These are phyloP conservation scores for Fusarium pseudoanthophilum DNA, from an alignment of 2,329 filamentous ascomycete species.

Conservation along the genomic window DNA sequence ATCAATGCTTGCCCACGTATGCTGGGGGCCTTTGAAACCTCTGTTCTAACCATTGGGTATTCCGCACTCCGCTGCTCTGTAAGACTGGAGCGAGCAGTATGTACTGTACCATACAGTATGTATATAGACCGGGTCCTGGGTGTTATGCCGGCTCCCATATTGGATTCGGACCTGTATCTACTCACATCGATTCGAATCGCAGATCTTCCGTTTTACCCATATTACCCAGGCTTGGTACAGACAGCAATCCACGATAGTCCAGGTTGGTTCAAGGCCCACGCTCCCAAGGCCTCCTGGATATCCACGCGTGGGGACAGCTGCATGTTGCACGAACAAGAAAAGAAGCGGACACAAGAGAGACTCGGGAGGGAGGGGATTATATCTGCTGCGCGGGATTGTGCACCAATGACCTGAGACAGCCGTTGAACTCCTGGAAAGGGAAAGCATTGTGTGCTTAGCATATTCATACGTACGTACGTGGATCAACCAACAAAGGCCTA, in stretches of 20 bases:
- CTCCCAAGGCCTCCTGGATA: constrained; percentile 21
- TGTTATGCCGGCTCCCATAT: constrained; percentile 18
- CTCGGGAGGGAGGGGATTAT: constrained; percentile 21
- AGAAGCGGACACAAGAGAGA: constrained; percentile 25
- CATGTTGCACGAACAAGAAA: constrained; percentile 37
- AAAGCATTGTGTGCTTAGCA: constrained; percentile 40
- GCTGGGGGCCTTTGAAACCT: constrained; percentile 18
- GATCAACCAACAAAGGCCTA: constrained; percentile 28
- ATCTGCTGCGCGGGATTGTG: constrained; percentile 37
- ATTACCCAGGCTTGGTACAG: constrained; percentile 10
- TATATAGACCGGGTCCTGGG: constrained; percentile 30
- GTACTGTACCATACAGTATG: constrained; percentile 15
- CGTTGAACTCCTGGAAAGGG: constrained; percentile 22
- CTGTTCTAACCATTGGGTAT: constrained; percentile 6
- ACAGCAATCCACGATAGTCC: constrained; percentile 14
- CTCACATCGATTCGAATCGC: constrained; percentile 24
- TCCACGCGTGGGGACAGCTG: constrained; percentile 38
- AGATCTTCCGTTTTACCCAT: constrained; percentile 28
- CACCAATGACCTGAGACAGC: constrained; percentile 43
- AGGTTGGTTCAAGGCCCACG: constrained; percentile 26
- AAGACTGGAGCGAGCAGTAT: neutral
- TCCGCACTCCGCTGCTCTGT: neutral
- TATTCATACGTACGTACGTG: constrained; percentile 42
- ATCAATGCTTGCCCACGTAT: constrained; percentile 17
- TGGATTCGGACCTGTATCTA: constrained; percentile 7